phyloP scores from a whole-genome alignment of 371 early-diverging fungal genomes.

The Rhizopus microsporus region DNA sequence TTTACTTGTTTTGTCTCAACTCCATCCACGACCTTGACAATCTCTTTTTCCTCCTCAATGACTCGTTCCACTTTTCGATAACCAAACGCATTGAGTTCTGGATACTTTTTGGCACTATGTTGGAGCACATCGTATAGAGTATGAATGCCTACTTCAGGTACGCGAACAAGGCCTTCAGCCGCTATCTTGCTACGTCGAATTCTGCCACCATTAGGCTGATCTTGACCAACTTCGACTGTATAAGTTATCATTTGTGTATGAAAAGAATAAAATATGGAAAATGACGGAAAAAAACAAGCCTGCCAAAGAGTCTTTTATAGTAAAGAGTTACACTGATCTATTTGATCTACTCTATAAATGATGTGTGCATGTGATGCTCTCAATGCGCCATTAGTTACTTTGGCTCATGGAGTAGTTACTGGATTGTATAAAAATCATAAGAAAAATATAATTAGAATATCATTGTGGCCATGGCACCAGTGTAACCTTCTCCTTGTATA shows the following conservation, averaged over 20 bases:
- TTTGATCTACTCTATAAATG: too few relatives aligned
- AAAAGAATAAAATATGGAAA: too few relatives aligned
- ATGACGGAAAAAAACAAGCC: constrained; percentile 12
- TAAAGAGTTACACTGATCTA: too few relatives aligned
- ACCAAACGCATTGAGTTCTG: constrained; percentile 63
- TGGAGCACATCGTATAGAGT: constrained; percentile 71
- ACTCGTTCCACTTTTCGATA: constrained; percentile 63
- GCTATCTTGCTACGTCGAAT: constrained; percentile 51
- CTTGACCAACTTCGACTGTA: constrained; percentile 50
- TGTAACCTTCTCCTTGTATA: too few relatives aligned
- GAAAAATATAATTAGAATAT: too few relatives aligned
- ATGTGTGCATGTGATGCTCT: too few relatives aligned
- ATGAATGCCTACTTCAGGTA: constrained; percentile 53
- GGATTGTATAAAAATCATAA: too few relatives aligned
- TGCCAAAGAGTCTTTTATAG: background rate
- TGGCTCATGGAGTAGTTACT: too few relatives aligned
- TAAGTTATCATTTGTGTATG: constrained; percentile 26
- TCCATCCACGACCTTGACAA: constrained; percentile 68
- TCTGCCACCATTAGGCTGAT: constrained; percentile 53
- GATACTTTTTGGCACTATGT: constrained; percentile 47
- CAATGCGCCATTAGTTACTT: too few relatives aligned
- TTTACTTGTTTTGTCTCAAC: constrained; percentile 71
- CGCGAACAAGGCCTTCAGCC: constrained; percentile 50
- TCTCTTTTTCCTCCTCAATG: constrained; percentile 76
- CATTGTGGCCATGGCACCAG: too few relatives aligned